These are phyloP conservation scores for Podaxis rugospora DNA, from an alignment of 768 basidiomycete genomes.

Conservation along the genomic window DNA sequence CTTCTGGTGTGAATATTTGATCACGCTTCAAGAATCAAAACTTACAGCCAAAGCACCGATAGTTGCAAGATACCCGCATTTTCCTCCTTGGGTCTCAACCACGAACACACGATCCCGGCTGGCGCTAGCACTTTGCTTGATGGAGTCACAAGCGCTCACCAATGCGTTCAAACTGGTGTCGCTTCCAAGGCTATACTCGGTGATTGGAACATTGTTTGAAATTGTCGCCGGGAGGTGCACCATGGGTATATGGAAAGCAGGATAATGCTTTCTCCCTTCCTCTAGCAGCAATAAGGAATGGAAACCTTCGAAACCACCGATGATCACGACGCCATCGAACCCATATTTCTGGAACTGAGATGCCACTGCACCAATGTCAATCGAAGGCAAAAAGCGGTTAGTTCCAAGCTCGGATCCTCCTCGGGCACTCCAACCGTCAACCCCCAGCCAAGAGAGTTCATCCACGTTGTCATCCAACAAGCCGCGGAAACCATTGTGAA, in stretches of 20 bases:
- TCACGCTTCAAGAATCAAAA: slow-evolving; percentile 14
- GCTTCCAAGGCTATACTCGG: slow-evolving; percentile 91
- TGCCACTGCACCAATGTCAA: slow-evolving; percentile 86
- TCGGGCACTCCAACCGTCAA: slow-evolving; percentile 93
- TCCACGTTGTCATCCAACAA: slow-evolving; percentile 85
- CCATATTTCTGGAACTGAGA: slow-evolving; percentile 85
- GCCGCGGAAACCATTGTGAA: slow-evolving; percentile 96
- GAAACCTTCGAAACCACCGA: slow-evolving; percentile 97
- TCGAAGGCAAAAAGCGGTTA: slow-evolving; percentile 82
- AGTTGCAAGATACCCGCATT: slow-evolving; percentile 93
- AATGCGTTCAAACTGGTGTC: slow-evolving; percentile 98
- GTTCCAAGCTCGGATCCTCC: slow-evolving; percentile 98
- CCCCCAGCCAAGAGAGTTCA: slow-evolving; percentile 92
- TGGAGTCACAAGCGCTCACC: slow-evolving; percentile 96
- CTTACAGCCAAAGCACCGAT: slow-evolving; percentile 94
- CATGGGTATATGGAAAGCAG: slow-evolving; percentile 93
- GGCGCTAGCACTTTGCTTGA: slow-evolving; percentile 97
- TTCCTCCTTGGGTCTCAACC: slow-evolving; percentile 96
- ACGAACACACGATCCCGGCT: slow-evolving; percentile 96
- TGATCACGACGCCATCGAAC: slow-evolving; percentile 77
- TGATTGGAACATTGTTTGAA: slow-evolving; percentile 97
- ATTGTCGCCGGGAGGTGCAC: slow-evolving; percentile 95
- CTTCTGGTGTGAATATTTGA: neutral
- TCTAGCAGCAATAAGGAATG: slow-evolving; percentile 74
- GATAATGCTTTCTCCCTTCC: slow-evolving; percentile 76